Conservation (phyloP, 306 rosid species). For the Astragalus glycyphyllos region DNA sequence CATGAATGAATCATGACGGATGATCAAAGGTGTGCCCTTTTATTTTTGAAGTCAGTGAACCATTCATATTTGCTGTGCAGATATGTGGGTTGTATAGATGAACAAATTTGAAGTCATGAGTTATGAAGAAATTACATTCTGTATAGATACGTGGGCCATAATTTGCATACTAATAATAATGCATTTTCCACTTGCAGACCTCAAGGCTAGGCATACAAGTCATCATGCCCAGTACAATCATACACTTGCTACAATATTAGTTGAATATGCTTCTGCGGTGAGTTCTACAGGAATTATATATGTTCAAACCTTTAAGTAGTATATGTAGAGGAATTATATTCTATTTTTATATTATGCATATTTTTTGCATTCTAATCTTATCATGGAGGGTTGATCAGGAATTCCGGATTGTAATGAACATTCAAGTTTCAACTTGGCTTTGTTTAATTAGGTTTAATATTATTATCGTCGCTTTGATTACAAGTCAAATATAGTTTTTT, state of each 20-base stretch:
- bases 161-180: slow-evolving; percentile 6
- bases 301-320: slow-evolving; percentile 18
- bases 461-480: not conserved
- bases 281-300: slow-evolving; percentile 38
- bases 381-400: slow-evolving; percentile 22
- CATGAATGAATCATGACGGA: not conserved
- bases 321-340: slow-evolving; percentile 15
- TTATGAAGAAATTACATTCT: not conserved
- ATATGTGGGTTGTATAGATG: not conserved
- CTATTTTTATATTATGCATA: not conserved
- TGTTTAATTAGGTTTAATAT: slow-evolving; percentile 5
- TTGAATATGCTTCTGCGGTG: slow-evolving; percentile 91
- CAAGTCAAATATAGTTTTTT: not conserved
- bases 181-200: slow-evolving; percentile 52
- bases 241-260: slow-evolving; percentile 76
- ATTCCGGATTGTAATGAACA: slow-evolving; percentile 25
- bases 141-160: slow-evolving; percentile 13
- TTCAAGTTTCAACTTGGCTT: slow-evolving; percentile 7
- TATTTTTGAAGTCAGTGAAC: not conserved
- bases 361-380: slow-evolving; percentile 30
- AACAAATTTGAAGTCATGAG: slow-evolving; percentile 1
- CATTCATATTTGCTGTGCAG: not conserved
- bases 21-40: not conserved
- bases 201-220: slow-evolving; percentile 45
- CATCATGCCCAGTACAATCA: slow-evolving; percentile 57